Percentiles rank a stretch among this genome's conserved stretches.
Conservation (phyloP, 2,329 filamentous ascomycete species). For the Colletotrichum spaethianum region DNA sequence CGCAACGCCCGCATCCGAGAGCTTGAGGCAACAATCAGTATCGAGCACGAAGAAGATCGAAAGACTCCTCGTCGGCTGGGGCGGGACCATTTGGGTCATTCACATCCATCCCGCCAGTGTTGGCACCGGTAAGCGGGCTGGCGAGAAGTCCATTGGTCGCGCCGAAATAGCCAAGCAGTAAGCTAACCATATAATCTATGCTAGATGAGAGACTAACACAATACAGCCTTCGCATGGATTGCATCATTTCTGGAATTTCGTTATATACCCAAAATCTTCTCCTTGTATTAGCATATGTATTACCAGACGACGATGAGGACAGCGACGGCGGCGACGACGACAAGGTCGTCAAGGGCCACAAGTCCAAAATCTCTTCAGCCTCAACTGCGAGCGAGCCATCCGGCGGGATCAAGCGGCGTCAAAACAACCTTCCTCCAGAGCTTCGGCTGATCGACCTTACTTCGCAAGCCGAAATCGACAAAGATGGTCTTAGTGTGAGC, state of each 20-base stretch:
- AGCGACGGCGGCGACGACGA: constrained; percentile 57
- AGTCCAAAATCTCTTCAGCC: constrained; percentile 59
- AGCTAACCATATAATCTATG: constrained; percentile 54
- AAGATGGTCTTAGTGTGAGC: constrained; percentile 87
- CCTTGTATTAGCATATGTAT: constrained; percentile 91
- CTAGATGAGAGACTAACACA: constrained; percentile 47
- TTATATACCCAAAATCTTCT: constrained; percentile 94
- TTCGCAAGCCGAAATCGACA: constrained; percentile 89
- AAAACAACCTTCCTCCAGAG: constrained; percentile 88
- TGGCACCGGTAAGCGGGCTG: constrained; percentile 75
- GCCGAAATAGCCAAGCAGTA: constrained; percentile 95
- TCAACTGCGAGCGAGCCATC: constrained; percentile 71
- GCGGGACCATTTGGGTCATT: constrained; percentile 95
- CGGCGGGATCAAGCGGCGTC: constrained; percentile 77
- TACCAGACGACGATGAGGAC: constrained; percentile 78
- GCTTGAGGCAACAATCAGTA: constrained; percentile 64
- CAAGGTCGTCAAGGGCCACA: constrained; percentile 53
- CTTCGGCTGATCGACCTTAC: constrained; percentile 90
- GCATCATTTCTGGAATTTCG: constrained; percentile 96
- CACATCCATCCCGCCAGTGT: constrained; percentile 86
- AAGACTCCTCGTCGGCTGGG: constrained; percentile 94
- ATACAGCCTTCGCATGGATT: constrained; percentile 89
- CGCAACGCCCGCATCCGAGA: constrained; percentile 62
- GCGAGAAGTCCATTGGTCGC: constrained; percentile 80
- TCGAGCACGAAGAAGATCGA: constrained; percentile 71